Evolutionary conservation across 2,329 filamentous ascomycete genomes (phyloP).

Genomic region (Fusarium floridanum): DNA sequence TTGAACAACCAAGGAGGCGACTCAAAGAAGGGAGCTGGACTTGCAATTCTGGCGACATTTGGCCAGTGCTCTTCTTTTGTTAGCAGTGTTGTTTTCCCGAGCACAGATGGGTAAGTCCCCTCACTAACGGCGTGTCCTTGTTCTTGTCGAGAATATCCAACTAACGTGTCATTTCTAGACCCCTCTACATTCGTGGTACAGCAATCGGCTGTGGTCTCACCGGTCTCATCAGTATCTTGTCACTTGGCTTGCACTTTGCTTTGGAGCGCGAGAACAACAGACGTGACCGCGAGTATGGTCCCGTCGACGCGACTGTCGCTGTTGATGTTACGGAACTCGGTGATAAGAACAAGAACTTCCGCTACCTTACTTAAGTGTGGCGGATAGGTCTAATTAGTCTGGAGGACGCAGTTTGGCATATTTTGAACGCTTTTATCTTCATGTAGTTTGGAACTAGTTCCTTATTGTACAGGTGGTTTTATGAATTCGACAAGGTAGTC

Average conservation of each 20-base stretch:
- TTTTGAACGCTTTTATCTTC: not conserved
- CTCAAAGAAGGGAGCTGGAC: conserved; percentile 28
- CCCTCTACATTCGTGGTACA: conserved; percentile 13
- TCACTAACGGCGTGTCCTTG: not conserved
- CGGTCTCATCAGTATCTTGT: conserved; percentile 7
- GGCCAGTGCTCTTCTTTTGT: conserved; percentile 27
- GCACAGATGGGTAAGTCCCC: conserved; percentile 15
- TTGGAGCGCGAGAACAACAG: conserved; percentile 19
- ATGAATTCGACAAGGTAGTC: not conserved
- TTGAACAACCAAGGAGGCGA: conserved; percentile 31
- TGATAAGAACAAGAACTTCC: conserved; percentile 22
- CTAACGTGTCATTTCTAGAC: not conserved
- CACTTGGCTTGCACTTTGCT: conserved; percentile 15
- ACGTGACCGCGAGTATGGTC: conserved; percentile 13
- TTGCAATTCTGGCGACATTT: conserved; percentile 21
- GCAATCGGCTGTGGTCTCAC: conserved; percentile 22
- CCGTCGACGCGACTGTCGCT: not conserved
- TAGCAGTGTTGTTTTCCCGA: conserved; percentile 25
- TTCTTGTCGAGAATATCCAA: not conserved
- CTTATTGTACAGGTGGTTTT: not conserved
- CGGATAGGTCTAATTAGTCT: not conserved
- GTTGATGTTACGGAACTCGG: conserved; percentile 19
- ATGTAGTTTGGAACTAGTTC: not conserved
- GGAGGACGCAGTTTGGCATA: not conserved
- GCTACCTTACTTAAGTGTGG: conserved; percentile 14